Evolutionary conservation across 1,284 basidiomycete species (phyloP), one percentile per base, ranked within the genome.

Genomic region (Boletus sp.): DNA sequence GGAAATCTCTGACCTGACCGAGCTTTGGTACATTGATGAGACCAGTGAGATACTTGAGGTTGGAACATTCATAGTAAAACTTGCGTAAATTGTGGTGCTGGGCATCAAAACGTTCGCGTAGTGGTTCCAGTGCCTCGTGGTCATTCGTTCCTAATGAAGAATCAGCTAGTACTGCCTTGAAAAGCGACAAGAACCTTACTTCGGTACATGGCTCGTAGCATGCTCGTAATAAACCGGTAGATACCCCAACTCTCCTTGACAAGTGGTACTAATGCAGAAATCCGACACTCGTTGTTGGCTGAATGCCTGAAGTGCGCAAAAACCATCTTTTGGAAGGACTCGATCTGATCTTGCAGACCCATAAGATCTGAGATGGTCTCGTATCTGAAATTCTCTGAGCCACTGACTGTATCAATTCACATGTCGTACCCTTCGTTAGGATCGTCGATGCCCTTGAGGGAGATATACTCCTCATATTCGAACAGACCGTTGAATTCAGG

Each of bases 161-260:
- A 64, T 62, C n/a, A 21, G 21, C 25, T 43, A 23, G n/a, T n/a
- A n/a, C n/a, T n/a, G n/a, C 40, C 38, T 35, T 58, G 38, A 30
- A 14, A 55, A 46, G n/a, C n/a, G 28, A 48, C 43, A 40, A 9
- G 56, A 28, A 80, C 86, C 72, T 65, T 71, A 95, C 95, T 82
- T 78, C 96, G 82, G 74, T 96, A 93, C 91, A 98, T 94, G 2
- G 95, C 95, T 49, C 95, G 84, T 73, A 98, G 80, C 95, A 98
- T 98, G 78, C 93, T 95, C 5, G 95, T 98, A 74, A 97, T 95
- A 77, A 98, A 98, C 58, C 94, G 86, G 78, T 98, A 98, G 65
- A 98, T 98, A 46, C 95, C 95, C 86, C 95, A 98, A 67, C 92
- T 95, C 78, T 98, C 95, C 78, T 98, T 97, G 59, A 98, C 95